Evolutionary conservation across 306 rosid species (phyloP).

Genomic region (Fagus sylvatica): DNA sequence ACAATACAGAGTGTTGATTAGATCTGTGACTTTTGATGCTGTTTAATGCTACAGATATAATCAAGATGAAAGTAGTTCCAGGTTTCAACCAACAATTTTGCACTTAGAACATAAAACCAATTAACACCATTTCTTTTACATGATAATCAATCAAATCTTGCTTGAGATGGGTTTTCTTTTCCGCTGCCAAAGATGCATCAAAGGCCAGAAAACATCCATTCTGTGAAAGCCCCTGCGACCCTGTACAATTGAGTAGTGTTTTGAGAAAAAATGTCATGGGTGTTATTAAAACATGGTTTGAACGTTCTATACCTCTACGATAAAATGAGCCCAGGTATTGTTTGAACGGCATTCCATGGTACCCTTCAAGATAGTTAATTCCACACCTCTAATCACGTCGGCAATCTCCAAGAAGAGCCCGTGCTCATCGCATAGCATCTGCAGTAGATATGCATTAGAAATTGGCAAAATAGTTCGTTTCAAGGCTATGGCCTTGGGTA

Average conservation of each 20-base stretch:
- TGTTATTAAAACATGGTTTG: background rate
- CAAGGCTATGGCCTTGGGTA: background rate
- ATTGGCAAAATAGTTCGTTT: background rate
- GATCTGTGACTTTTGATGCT: background rate
- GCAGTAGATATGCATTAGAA: background rate
- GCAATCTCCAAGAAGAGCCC: slow-evolving; percentile 84
- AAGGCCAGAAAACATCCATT: slow-evolving; percentile 81
- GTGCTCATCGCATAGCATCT: slow-evolving; percentile 65
- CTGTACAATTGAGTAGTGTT: slow-evolving; percentile 33
- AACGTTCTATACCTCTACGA: slow-evolving; percentile 61
- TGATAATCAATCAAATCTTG: slow-evolving; percentile 37
- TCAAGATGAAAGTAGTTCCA: background rate
- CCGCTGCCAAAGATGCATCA: slow-evolving; percentile 79
- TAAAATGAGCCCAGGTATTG: slow-evolving; percentile 67
- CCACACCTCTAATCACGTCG: slow-evolving; percentile 57
- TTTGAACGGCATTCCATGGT: slow-evolving; percentile 50
- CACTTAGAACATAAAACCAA: background rate
- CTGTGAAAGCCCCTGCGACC: slow-evolving; percentile 84
- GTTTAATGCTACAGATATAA: background rate
- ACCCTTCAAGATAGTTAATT: slow-evolving; percentile 74
- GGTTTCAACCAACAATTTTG: background rate
- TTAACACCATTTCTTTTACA: background rate
- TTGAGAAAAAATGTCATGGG: background rate
- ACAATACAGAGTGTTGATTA: background rate
- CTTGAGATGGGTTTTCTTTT: slow-evolving; percentile 39